Evolutionary conservation across 192 early-diverging fungal genomes (phyloP).

Genomic region (Podila verticillata): DNA sequence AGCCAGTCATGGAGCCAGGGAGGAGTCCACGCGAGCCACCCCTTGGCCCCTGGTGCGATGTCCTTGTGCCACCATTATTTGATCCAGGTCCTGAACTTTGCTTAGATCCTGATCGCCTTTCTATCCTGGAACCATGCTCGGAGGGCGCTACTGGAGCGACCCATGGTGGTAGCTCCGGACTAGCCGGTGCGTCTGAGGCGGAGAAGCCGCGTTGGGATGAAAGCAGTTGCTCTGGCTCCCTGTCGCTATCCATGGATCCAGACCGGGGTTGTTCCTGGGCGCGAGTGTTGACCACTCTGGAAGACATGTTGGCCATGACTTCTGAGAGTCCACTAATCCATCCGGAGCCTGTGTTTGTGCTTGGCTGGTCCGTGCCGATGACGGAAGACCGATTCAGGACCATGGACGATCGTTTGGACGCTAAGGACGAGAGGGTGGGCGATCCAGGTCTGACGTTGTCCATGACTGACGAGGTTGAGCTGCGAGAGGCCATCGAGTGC

Average conservation of each 20-base stretch:
- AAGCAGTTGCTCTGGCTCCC: slow-evolving; percentile 1
- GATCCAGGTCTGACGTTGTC: slow-evolving; percentile 19
- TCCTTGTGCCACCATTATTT: slow-evolving; percentile 15
- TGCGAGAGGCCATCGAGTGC: slow-evolving; percentile 17
- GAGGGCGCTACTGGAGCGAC: slow-evolving; percentile 9
- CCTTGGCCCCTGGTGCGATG: slow-evolving; percentile 9
- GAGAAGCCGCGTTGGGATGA: slow-evolving; percentile 7
- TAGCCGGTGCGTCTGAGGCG: slow-evolving; percentile 2
- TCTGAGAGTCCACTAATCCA: slow-evolving; percentile 40
- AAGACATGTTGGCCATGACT: slow-evolving; percentile 37
- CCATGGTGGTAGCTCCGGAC: slow-evolving; percentile 14
- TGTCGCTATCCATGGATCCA: slow-evolving; percentile 1
- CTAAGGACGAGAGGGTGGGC: slow-evolving; percentile 11
- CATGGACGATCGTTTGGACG: slow-evolving; percentile 15
- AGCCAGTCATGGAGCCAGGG: slow-evolving; percentile 17
- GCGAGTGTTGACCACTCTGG: slow-evolving; percentile 36
- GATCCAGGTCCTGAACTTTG: slow-evolving; percentile 23
- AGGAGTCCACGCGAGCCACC: slow-evolving; percentile 6
- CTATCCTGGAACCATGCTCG: slow-evolving; percentile 21
- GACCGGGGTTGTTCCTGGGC: slow-evolving; percentile 20
- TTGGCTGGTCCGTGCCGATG: slow-evolving; percentile 7
- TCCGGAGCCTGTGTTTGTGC: slow-evolving; percentile 7
- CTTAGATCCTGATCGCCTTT: slow-evolving; percentile 18
- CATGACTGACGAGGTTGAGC: slow-evolving; percentile 24
- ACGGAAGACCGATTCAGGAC: slow-evolving; percentile 37